Evolutionary conservation across 495 filamentous ascomycete species (phyloP).

Genomic region (Penicillium fimorum): DNA sequence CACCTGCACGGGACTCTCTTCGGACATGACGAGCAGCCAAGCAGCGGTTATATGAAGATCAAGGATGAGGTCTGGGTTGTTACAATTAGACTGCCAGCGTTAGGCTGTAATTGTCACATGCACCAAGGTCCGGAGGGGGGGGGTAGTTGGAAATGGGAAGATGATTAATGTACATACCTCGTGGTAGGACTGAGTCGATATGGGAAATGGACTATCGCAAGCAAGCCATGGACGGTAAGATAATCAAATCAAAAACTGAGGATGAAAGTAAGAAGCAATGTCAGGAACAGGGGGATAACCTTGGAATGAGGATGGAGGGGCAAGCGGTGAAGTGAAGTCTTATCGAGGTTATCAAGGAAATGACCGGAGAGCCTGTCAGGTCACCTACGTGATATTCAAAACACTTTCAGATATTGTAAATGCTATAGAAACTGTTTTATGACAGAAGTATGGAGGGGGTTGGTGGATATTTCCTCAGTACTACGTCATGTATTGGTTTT

Average conservation of each 20-base stretch:
- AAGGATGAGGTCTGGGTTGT: constrained; percentile 7
- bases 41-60: constrained; percentile 3
- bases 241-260: neutral
- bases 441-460: neutral
- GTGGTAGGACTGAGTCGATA: constrained; percentile 21
- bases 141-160: constrained; percentile 4
- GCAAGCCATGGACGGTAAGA: constrained; percentile 27
- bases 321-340: constrained; percentile 31
- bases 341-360: constrained; percentile 20
- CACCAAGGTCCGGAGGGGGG: neutral
- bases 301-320: constrained; percentile 20
- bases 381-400: neutral
- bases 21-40: constrained; percentile 31
- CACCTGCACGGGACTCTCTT: constrained; percentile 29
- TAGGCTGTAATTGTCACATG: constrained; percentile 25
- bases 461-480: constrained; percentile 5
- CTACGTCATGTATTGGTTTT: constrained; percentile 11
- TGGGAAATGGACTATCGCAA: constrained; percentile 4
- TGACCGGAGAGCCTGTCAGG: constrained; percentile 5
- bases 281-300: neutral
- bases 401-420: neutral
- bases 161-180: constrained; percentile 20
- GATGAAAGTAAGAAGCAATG: constrained; percentile 1
- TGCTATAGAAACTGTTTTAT: neutral
- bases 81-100: constrained; percentile 14